Conservation (phyloP, 805 yeast genomes). For the Teunomyces stri region DNA sequence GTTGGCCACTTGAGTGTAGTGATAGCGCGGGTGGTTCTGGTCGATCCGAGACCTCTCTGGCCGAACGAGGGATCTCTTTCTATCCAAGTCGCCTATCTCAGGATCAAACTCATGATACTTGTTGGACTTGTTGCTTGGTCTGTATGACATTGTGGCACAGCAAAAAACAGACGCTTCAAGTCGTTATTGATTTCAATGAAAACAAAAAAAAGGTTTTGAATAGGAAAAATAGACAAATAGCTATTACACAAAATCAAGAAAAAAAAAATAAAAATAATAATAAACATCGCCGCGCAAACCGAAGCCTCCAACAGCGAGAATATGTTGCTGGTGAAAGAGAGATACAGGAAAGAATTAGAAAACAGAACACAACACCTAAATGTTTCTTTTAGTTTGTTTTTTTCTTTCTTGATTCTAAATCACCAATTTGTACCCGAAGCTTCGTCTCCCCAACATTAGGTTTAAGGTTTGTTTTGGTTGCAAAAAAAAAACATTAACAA, state of each 20-base stretch:
- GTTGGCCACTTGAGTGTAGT: constrained; percentile 71
- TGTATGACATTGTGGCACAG: constrained; percentile 24
- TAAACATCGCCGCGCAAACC: neutral
- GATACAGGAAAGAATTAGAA: neutral
- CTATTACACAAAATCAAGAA: neutral
- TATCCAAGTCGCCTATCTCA: constrained; percentile 35
- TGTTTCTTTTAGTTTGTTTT: no score
- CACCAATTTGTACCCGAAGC: no score
- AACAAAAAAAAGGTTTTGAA: neutral
- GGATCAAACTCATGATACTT: constrained; percentile 42
- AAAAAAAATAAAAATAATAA: neutral
- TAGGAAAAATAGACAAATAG: neutral
- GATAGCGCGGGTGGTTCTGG: constrained; percentile 71
- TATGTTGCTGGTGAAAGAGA: neutral
- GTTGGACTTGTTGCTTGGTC: constrained; percentile 22
- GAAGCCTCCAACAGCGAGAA: neutral
- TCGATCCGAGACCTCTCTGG: constrained; percentile 76
- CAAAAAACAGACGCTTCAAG: neutral
- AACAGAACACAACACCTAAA: no score
- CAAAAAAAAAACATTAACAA: neutral
- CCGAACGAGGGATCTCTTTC: constrained; percentile 73
- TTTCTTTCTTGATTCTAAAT: no score
- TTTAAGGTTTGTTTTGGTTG: neutral
- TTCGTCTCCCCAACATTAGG: neutral
- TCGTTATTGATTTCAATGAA: neutral